These are phyloP conservation scores for Claviceps purpurea DNA, from an alignment of 2,329 filamentous ascomycete species.

Conservation along the genomic window DNA sequence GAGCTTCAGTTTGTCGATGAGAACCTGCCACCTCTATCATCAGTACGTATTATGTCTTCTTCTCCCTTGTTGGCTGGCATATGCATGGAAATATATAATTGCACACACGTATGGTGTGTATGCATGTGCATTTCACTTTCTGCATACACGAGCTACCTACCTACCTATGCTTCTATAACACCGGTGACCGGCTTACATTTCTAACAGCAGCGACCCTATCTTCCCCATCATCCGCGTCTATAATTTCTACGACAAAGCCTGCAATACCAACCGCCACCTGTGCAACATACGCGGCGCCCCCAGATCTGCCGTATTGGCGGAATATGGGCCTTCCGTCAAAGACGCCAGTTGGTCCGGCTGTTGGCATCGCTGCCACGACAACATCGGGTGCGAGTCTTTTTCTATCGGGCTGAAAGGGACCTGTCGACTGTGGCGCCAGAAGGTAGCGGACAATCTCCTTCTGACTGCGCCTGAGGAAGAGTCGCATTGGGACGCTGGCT, in stretches of 20 bases:
- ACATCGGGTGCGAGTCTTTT: not conserved
- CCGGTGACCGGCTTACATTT: not conserved
- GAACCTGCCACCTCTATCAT: not conserved
- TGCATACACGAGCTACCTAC: not conserved
- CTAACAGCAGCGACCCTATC: not conserved
- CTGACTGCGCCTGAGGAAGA: not conserved
- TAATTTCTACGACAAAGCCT: not conserved
- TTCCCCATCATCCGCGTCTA: not conserved
- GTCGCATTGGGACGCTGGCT: not conserved
- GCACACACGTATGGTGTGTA: not conserved
- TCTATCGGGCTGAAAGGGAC: not conserved
- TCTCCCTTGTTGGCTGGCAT: not conserved
- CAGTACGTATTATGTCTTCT: not conserved
- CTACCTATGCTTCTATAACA: not conserved
- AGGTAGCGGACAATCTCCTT: not conserved
- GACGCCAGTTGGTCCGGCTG: not conserved
- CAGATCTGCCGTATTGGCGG: not conserved
- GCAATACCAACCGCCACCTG: not conserved
- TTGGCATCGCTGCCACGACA: not conserved
- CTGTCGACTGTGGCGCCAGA: not conserved
- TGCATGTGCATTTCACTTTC: not conserved
- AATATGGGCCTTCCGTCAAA: not conserved
- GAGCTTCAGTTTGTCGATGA: not conserved
- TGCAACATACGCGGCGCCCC: not conserved
- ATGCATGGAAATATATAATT: no score